These are phyloP conservation scores for Nicotiana tomentosiformis DNA, from an alignment of 257 asterid species.

Conservation along the genomic window DNA sequence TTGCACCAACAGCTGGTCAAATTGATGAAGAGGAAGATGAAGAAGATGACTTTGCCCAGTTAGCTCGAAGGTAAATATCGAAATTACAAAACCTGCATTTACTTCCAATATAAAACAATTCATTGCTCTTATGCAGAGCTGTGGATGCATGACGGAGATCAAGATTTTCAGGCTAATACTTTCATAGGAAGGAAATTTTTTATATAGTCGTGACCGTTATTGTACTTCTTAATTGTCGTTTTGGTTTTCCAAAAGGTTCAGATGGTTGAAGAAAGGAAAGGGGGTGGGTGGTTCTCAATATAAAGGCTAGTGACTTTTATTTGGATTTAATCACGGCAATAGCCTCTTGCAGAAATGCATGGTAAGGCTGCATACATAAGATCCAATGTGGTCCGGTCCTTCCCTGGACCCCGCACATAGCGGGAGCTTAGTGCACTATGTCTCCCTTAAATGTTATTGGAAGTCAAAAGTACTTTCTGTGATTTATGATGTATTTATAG, in stretches of 20 bases:
- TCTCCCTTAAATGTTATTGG: not conserved
- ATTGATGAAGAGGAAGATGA: slow-evolving; percentile 71
- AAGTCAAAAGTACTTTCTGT: not conserved
- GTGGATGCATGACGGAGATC: not conserved
- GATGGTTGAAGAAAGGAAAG: not conserved
- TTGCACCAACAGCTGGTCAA: slow-evolving; percentile 22
- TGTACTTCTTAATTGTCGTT: not conserved
- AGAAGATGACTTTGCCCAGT: slow-evolving; percentile 91
- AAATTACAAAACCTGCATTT: not conserved
- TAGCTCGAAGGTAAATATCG: slow-evolving; percentile 73
- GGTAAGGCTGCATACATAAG: no score
- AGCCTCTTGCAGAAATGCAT: no score
- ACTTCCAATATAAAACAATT: not conserved
- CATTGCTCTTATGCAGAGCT: not conserved
- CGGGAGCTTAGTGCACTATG: no score
- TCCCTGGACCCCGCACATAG: no score
- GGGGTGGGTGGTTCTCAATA: not conserved
- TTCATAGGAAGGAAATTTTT: not conserved
- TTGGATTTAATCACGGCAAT: not conserved
- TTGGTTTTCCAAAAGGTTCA: not conserved
- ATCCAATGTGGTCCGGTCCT: no score
- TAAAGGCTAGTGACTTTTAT: not conserved
- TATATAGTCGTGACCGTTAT: not conserved
- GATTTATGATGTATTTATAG: not conserved
- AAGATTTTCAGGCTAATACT: not conserved